Conservation (phyloP, 2,329 filamentous ascomycete genomes). For the Alternaria infectoria region DNA sequence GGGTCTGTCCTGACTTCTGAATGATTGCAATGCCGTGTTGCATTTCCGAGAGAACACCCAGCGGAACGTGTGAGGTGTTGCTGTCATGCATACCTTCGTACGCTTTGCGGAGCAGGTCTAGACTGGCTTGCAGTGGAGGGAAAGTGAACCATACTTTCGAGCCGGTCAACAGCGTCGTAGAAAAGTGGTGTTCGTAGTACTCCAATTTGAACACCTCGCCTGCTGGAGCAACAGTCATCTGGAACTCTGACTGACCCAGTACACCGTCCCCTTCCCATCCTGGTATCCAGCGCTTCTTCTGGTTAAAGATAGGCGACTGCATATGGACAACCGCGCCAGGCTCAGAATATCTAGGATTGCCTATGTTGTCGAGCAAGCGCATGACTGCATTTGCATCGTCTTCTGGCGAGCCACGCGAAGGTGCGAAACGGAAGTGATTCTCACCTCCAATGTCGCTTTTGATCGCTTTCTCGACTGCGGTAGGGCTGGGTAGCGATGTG, state of each 20-base stretch:
- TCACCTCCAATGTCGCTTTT: slow-evolving; percentile 7
- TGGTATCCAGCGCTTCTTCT: neutral
- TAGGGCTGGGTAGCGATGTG: neutral
- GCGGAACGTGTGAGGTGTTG: neutral
- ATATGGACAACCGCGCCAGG: slow-evolving; percentile 14
- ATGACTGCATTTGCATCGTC: slow-evolving; percentile 5
- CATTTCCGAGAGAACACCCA: neutral
- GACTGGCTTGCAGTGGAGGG: slow-evolving; percentile 2
- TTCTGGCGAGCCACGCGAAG: slow-evolving; percentile 4
- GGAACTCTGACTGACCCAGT: slow-evolving; percentile 4
- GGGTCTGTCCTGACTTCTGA: slow-evolving; percentile 12
- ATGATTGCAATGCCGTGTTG: slow-evolving; percentile 19
- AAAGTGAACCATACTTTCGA: slow-evolving; percentile 16
- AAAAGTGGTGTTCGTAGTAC: slow-evolving; percentile 9
- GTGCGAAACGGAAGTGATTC: slow-evolving; percentile 11
- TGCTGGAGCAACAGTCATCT: slow-evolving; percentile 8
- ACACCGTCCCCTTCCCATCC: slow-evolving; percentile 7
- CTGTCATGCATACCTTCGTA: neutral
- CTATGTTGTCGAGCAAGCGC: slow-evolving; percentile 14
- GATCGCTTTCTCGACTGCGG: slow-evolving; percentile 5
- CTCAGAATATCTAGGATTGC: slow-evolving; percentile 1
- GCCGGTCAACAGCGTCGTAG: slow-evolving; percentile 14
- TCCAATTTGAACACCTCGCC: slow-evolving; percentile 14
- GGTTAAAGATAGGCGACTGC: slow-evolving; percentile 15
- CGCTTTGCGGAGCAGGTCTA: neutral